Base-by-base conservation (phyloP, 805 yeast species). In the Candida vaughaniae region DNA sequence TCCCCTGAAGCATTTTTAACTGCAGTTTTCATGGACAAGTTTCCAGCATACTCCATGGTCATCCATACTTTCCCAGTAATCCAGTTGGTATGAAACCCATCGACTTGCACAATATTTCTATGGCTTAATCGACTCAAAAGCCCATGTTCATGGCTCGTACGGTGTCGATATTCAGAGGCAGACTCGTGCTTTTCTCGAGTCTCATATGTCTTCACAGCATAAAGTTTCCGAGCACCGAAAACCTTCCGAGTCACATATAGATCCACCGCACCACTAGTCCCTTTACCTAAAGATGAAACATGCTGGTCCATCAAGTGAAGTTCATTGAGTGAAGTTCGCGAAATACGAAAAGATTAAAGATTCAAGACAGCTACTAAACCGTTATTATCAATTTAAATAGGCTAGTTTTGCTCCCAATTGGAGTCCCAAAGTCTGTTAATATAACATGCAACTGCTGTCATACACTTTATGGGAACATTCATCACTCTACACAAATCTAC, bases 171-270 rank as follows among this genome's bases (percentile, higher is more conserved):
- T 33, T 71, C 77, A n/a, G 43, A 27, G 23, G 55, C 57, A 2
- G 64, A 40, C 45, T 75, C 78, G 38, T 61, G 47, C 5, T 41
- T 37, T 36, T 75, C 80, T 34, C 52, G 58, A 2, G 55, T 41
- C 22, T 58, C 60, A 52, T 72, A 75, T 1, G 58, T 56, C 49
- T 79, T 78, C 3, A 77, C 60, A 0, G 79, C 84, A 38, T 55
- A 62, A n/a, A n/a, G n/a, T n/a, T n/a, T n/a, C n/a, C n/a, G n/a
- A n/a, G n/a, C n/a, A n/a, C n/a, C n/a, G n/a, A n/a, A n/a, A n/a
- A n/a, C n/a, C n/a, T n/a, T n/a, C n/a, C n/a, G n/a, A 9, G 5
- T 11, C 29, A 22, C 32, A 16, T 36, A 36, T 9, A 42, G 33
- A 3, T 29, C 17, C 1, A 43, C 49, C 3, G 27, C 14, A 5